Evolutionary conservation across 495 filamentous ascomycete species (phyloP).

Genomic region (Trichoderma erinaceum): DNA sequence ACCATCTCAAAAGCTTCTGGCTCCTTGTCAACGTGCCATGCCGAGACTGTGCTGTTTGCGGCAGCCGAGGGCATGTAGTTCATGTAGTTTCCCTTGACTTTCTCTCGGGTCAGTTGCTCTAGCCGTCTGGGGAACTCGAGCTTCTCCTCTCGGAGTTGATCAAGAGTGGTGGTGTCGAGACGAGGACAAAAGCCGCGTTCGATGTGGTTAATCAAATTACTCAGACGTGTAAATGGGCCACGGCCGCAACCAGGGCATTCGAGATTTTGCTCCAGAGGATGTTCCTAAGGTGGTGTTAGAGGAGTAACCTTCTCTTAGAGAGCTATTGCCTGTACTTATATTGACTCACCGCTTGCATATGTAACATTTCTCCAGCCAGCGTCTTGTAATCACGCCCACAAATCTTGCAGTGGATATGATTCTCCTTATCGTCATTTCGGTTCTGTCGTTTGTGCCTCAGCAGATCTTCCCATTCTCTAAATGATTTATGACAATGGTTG

Average conservation of each 20-base stretch:
- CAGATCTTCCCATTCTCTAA: neutral
- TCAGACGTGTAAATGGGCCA: conserved; percentile 8
- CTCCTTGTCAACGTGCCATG: neutral
- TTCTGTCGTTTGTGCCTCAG: conserved; percentile 6
- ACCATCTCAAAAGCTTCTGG: neutral
- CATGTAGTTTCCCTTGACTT: neutral
- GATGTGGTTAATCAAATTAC: conserved; percentile 5
- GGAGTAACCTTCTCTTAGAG: neutral
- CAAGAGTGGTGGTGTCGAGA: neutral
- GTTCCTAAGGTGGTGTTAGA: neutral
- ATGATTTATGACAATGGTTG: neutral
- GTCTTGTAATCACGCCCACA: conserved; percentile 14
- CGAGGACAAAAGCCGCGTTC: conserved; percentile 7
- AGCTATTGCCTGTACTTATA: neutral
- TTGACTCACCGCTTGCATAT: conserved; percentile 5
- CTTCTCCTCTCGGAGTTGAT: conserved; percentile 14
- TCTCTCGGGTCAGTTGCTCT: neutral
- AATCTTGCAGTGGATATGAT: conserved; percentile 15
- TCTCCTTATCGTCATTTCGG: neutral
- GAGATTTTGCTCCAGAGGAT: conserved; percentile 15
- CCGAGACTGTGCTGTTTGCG: neutral
- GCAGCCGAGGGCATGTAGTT: conserved; percentile 4
- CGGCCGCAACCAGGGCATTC: conserved; percentile 13
- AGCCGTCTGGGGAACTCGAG: neutral
- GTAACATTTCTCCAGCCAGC: neutral